Evolutionary conservation across 2,329 filamentous ascomycete genomes (phyloP).

Genomic region (Xylogone sp.): DNA sequence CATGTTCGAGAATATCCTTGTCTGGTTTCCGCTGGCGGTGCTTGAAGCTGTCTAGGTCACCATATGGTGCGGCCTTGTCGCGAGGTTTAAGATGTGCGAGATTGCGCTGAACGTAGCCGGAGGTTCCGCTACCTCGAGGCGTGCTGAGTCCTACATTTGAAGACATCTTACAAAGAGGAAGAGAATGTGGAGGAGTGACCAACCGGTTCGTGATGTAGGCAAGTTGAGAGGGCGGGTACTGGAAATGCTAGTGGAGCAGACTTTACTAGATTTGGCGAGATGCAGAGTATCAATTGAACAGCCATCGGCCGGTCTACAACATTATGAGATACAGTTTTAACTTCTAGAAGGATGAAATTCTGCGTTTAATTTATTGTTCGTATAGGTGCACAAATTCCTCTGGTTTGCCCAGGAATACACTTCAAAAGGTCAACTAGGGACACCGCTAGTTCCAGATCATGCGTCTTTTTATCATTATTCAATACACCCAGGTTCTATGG

Average conservation of each 20-base stretch:
- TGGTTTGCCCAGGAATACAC: no score
- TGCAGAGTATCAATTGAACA: no score
- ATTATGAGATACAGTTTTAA: no score
- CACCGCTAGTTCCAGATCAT: no score
- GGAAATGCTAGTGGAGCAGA: not conserved
- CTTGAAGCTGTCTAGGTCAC: constrained; percentile 62
- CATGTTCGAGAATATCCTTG: constrained; percentile 89
- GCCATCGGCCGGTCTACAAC: no score
- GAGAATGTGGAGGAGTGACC: not conserved
- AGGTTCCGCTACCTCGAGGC: constrained; percentile 91
- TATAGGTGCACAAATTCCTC: no score
- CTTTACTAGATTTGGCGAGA: not conserved
- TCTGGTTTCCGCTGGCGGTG: constrained; percentile 83
- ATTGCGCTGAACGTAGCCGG: constrained; percentile 96
- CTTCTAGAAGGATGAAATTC: no score
- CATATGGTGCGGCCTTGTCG: constrained; percentile 64
- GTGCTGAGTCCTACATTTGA: constrained; percentile 96
- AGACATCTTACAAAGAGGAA: constrained; percentile 61
- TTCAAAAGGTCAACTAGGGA: no score
- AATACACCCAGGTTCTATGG: not conserved
- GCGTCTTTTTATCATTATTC: not conserved
- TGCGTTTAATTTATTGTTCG: no score
- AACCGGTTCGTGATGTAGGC: not conserved
- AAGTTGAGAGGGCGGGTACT: not conserved
- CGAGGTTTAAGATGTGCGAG: constrained; percentile 82